phyloP scores from a whole-genome alignment of 805 yeast species.

The Candida boidinii region DNA sequence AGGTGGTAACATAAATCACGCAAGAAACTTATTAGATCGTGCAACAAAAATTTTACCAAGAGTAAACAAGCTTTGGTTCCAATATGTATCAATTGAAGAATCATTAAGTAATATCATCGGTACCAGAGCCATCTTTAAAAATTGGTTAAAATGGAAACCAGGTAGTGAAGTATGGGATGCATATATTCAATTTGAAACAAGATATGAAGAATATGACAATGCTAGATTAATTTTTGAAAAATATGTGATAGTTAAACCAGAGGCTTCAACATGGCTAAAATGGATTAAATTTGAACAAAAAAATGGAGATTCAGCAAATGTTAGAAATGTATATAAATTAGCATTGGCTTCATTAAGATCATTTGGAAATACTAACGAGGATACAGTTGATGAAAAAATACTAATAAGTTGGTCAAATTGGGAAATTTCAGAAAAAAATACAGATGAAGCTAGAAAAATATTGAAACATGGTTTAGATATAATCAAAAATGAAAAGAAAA shows the following conservation, averaged over 20 bases:
- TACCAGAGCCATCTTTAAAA: conserved; percentile 57
- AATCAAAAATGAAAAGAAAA: conserved; percentile 13
- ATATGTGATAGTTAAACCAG: conserved; percentile 46
- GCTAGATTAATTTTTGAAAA: conserved; percentile 51
- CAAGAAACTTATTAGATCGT: conserved; percentile 74
- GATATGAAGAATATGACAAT: conserved; percentile 45
- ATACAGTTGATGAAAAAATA: conserved; percentile 29
- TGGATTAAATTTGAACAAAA: conserved; percentile 71
- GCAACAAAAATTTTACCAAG: conserved; percentile 69
- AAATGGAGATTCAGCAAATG: conserved; percentile 34
- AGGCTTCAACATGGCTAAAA: conserved; percentile 53
- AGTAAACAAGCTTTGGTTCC: conserved; percentile 80
- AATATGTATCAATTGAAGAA: conserved; percentile 78
- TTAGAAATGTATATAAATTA: conserved; percentile 57
- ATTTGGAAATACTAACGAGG: too few relatives aligned
- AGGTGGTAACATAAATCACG: conserved; percentile 72
- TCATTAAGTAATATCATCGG: conserved; percentile 54
- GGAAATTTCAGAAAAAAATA: conserved; percentile 55
- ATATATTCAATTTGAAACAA: conserved; percentile 60
- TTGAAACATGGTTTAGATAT: conserved; percentile 41
- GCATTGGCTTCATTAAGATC: conserved; percentile 48
- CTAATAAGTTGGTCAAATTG: conserved; percentile 55
- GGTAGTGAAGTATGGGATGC: conserved; percentile 59
- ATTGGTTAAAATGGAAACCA: conserved; percentile 82
- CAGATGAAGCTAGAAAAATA: conserved; percentile 55